Evolutionary conservation across 306 rosid genomes (phyloP).

Genomic region (Alnus glutinosa): DNA sequence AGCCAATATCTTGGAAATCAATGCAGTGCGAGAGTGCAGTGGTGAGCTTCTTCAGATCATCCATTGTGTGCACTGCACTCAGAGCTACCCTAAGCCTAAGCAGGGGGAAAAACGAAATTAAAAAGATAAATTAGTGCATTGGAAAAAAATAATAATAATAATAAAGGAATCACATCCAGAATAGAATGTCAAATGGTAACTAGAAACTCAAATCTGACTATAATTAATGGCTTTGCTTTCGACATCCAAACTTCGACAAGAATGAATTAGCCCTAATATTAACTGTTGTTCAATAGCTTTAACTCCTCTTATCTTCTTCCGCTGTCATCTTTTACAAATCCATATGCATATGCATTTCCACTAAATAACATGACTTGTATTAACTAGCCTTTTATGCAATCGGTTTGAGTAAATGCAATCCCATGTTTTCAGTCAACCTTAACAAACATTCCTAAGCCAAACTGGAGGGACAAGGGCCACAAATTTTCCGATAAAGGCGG

Average conservation of each 20-base stretch:
- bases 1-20: constrained; percentile 57
- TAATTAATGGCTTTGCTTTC: neutral
- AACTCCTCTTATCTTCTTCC: neutral
- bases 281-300: neutral
- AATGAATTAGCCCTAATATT: neutral
- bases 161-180: neutral
- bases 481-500: neutral
- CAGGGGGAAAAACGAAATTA: neutral
- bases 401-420: neutral
- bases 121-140: constrained; percentile 2
- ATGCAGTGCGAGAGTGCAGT: constrained; percentile 68
- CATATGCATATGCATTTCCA: neutral
- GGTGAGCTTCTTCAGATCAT: constrained; percentile 68
- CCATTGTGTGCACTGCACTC: constrained; percentile 71
- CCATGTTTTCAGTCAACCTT: neutral
- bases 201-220: neutral
- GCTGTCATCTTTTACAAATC: neutral
- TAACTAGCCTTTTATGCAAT: neutral
- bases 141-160: neutral
- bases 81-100: constrained; percentile 79
- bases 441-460: neutral
- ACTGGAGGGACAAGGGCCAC: neutral
- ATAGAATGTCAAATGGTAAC: neutral
- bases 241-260: neutral
- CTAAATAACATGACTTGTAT: neutral